phyloP scores from a whole-genome alignment of 1,284 basidiomycete genomes.

The Moesziomyces aphidis region DNA sequence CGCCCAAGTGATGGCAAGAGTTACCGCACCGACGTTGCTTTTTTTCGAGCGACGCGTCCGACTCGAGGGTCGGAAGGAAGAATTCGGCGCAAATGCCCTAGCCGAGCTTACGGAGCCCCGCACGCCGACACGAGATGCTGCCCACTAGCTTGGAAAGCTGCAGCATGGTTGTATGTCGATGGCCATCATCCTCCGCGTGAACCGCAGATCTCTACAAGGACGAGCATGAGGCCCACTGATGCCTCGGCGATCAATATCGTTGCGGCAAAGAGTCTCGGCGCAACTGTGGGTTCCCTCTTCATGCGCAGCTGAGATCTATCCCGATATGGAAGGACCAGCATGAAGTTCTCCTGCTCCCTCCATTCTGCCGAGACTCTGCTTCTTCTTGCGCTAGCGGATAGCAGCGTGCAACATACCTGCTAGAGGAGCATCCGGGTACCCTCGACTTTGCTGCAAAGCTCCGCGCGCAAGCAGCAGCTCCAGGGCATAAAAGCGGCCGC shows the following conservation, averaged over 20 bases:
- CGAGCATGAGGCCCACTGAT: background rate
- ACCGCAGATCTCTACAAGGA: background rate
- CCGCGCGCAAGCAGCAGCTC: too few species aligned
- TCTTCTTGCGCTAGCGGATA: background rate
- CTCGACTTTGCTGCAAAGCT: too few species aligned
- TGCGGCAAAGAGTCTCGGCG: background rate
- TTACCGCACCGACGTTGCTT: too few species aligned
- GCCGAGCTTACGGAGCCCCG: background rate
- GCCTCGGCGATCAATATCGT: background rate
- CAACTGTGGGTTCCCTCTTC: background rate
- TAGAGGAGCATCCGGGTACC: too few species aligned
- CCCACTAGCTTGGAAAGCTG: background rate
- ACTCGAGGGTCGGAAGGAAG: background rate
- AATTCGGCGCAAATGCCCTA: background rate
- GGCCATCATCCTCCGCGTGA: background rate
- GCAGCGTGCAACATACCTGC: background rate
- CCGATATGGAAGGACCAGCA: constrained; percentile 10
- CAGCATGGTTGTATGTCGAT: background rate
- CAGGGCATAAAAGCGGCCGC: too few species aligned
- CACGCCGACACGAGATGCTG: background rate
- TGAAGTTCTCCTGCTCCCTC: background rate
- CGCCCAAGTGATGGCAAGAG: too few species aligned
- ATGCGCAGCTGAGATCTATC: background rate
- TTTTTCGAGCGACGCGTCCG: background rate
- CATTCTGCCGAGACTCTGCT: background rate